Evolutionary conservation across 345 rosid genomes (phyloP).

Genomic region (Anastatica hierochuntica): DNA sequence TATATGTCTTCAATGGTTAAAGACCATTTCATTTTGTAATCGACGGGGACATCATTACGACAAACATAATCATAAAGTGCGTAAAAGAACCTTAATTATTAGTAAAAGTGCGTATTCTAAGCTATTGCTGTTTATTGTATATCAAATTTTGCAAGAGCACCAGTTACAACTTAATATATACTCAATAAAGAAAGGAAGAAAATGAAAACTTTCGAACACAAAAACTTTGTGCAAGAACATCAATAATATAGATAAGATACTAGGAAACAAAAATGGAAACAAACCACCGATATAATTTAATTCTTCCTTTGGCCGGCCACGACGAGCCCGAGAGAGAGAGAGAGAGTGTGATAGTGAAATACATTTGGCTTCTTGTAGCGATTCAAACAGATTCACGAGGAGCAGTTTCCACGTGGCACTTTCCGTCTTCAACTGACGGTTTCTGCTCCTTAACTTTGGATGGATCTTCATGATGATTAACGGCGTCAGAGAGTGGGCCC

Average conservation of each 20-base stretch:
- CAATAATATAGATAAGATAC: slow-evolving; percentile 1
- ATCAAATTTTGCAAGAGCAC: background rate
- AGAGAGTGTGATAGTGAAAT: background rate
- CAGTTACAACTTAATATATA: too few species aligned
- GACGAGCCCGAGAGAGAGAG: slow-evolving; percentile 4
- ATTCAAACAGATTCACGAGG: slow-evolving; percentile 19
- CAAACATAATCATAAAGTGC: too few species aligned
- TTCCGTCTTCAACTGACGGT: slow-evolving; percentile 15
- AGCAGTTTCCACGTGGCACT: slow-evolving; percentile 20
- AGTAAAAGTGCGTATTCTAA: too few species aligned
- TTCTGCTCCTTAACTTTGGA: slow-evolving; percentile 1
- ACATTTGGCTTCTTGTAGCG: slow-evolving; percentile 1
- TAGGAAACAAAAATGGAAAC: slow-evolving; percentile 24
- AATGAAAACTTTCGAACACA: background rate
- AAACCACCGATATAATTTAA: slow-evolving; percentile 7
- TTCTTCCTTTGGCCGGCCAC: slow-evolving; percentile 9
- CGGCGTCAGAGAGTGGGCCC: slow-evolving; percentile 17
- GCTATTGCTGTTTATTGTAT: background rate
- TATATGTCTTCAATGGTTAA: too few species aligned
- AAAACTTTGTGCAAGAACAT: slow-evolving; percentile 9
- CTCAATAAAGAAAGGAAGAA: background rate
- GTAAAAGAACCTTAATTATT: too few species aligned
- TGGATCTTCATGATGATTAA: slow-evolving; percentile 12
- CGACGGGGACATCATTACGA: too few species aligned
- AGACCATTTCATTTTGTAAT: too few species aligned